Conservation (phyloP, 768 basidiomycete species). For the Lentinula raphanica region DNA sequence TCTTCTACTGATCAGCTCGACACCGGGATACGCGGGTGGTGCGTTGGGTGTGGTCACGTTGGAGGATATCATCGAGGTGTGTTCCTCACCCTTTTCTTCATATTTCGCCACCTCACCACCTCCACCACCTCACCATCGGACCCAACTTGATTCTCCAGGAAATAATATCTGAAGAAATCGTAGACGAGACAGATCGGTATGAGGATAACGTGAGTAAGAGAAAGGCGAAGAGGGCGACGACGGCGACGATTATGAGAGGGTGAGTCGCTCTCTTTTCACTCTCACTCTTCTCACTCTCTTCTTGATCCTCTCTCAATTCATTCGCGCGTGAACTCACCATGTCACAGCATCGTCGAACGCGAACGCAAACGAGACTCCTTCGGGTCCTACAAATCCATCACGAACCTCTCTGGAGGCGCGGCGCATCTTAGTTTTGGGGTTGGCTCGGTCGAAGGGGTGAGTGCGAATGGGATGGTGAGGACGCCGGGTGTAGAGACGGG, state of each 20-base stretch:
- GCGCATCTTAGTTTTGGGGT: neutral
- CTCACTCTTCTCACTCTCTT: neutral
- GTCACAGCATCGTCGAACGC: conserved; percentile 59
- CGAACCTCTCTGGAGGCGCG: neutral
- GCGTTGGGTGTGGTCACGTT: conserved; percentile 89
- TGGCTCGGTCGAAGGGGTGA: too few species aligned
- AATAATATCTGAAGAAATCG: conserved; percentile 94
- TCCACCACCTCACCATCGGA: too few species aligned
- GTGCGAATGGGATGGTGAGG: too few species aligned
- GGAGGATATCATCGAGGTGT: conserved; percentile 77
- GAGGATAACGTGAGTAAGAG: conserved; percentile 82
- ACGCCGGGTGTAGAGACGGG: too few species aligned
- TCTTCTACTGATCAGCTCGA: conserved; percentile 76
- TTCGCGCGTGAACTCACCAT: neutral
- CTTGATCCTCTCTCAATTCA: too few species aligned
- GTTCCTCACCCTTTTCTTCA: conserved; percentile 2
- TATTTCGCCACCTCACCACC: neutral
- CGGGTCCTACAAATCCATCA: conserved; percentile 25
- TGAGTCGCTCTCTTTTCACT: conserved; percentile 24
- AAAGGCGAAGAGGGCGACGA: conserved; percentile 64
- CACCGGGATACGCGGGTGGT: conserved; percentile 79
- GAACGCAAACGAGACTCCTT: conserved; percentile 31
- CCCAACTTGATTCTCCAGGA: too few species aligned
- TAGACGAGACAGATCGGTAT: conserved; percentile 90
- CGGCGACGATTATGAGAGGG: conserved; percentile 77